These are phyloP conservation scores for Trypanosoma mega DNA, from an alignment of 208 protist species.

Conservation along the genomic window DNA sequence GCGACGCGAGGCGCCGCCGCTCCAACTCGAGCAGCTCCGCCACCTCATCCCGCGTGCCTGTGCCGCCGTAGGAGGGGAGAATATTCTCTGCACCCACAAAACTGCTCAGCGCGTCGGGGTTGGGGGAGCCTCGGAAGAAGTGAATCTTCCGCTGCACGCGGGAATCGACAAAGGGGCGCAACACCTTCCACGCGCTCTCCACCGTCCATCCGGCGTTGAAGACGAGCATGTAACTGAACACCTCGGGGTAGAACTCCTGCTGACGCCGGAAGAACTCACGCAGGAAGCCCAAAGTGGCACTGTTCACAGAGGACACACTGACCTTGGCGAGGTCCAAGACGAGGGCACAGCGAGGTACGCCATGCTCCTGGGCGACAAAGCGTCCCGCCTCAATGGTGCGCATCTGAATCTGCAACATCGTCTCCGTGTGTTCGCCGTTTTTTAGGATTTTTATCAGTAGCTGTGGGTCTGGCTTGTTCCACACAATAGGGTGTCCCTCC, in stretches of 20 bases:
- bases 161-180: slow-evolving; percentile 62
- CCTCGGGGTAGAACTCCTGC: slow-evolving; percentile 84
- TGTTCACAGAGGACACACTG: slow-evolving; percentile 62
- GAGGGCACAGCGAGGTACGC: slow-evolving; percentile 65
- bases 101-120: slow-evolving; percentile 31
- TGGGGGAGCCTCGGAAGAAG: slow-evolving; percentile 54
- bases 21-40: slow-evolving; percentile 38
- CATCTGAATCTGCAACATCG: slow-evolving; percentile 57
- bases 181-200: slow-evolving; percentile 72
- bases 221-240: slow-evolving; percentile 68
- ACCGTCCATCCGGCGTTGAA: slow-evolving; percentile 83
- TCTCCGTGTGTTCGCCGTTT: slow-evolving; percentile 23
- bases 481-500: slow-evolving; percentile 66
- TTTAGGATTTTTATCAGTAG: slow-evolving; percentile 51
- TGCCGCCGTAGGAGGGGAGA: slow-evolving; percentile 49
- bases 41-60: slow-evolving; percentile 29
- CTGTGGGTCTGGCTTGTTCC: slow-evolving; percentile 55
- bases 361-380: slow-evolving; percentile 31
- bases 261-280: slow-evolving; percentile 46
- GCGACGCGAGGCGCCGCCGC: slow-evolving; percentile 27
- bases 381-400: slow-evolving; percentile 63
- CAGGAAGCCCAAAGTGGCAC: slow-evolving; percentile 45
- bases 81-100: slow-evolving; percentile 58
- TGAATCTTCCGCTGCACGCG: slow-evolving; percentile 82
- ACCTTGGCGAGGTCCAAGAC: slow-evolving; percentile 72